These are phyloP conservation scores for Neopestalotiopsis sp. DNA, from an alignment of 2,329 filamentous ascomycete species.

Conservation along the genomic window DNA sequence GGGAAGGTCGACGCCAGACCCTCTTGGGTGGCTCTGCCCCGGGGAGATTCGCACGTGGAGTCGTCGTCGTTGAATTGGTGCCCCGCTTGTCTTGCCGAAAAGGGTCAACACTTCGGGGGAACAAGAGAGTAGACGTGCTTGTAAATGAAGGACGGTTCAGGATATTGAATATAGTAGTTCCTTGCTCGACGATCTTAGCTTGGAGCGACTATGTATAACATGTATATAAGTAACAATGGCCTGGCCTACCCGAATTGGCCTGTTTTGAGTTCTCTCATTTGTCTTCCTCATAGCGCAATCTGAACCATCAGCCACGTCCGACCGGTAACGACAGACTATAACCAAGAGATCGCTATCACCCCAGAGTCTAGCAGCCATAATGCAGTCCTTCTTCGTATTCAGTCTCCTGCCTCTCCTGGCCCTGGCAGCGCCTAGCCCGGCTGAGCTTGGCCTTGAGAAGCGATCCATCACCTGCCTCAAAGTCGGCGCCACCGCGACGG, in stretches of 20 bases:
- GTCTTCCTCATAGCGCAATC: background rate
- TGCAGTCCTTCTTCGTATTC: slow-evolving; percentile 21
- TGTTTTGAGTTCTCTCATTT: background rate
- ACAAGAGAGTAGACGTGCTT: background rate
- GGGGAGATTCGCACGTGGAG: slow-evolving; percentile 7
- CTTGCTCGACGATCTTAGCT: too few species aligned
- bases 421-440: slow-evolving; percentile 21
- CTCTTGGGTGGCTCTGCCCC: slow-evolving; percentile 10
- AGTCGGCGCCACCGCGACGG: slow-evolving; percentile 47
- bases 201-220: background rate
- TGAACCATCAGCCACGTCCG: background rate
- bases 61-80: slow-evolving; percentile 1
- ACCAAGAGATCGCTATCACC: background rate
- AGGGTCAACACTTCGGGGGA: slow-evolving; percentile 10
- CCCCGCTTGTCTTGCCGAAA: slow-evolving; percentile 16
- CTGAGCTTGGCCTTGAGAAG: slow-evolving; percentile 24
- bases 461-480: slow-evolving; percentile 45
- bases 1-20: slow-evolving; percentile 12
- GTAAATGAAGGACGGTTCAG: background rate
- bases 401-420: slow-evolving; percentile 19
- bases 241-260: background rate
- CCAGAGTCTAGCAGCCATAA: background rate
- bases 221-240: background rate
- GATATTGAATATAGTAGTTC: background rate
- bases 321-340: background rate